A percentile compares a stretch with the other conserved stretches of the same genome.
phyloP scores from a whole-genome alignment of 31 red algal genomes.

The Asparagopsis taxiformis region DNA sequence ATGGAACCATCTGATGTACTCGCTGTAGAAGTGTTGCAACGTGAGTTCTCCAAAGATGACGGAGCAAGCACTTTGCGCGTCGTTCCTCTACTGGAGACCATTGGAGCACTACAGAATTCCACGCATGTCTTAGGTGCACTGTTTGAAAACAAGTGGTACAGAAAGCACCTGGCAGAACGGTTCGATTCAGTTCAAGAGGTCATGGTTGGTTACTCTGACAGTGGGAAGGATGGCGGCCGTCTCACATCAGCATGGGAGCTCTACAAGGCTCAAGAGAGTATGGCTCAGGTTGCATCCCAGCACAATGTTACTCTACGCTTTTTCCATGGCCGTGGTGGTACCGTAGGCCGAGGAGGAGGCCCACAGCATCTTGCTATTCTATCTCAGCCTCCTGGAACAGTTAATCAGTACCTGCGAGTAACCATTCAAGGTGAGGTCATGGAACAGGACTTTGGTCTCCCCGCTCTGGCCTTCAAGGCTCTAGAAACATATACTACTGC shows the following conservation, averaged over 20 bases:
- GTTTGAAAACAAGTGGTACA: conserved; percentile 22
- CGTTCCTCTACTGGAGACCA: conserved; percentile 66
- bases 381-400: conserved; percentile 69
- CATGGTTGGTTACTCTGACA: conserved; percentile 91
- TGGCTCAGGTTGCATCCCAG: conserved; percentile 37
- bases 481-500: conserved; percentile 34
- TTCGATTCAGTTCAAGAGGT: conserved; percentile 55
- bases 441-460: conserved; percentile 64
- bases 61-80: not conserved
- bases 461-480: conserved; percentile 38
- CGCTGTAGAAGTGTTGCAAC: conserved; percentile 60
- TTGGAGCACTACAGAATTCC: conserved; percentile 37
- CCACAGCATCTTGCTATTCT: conserved; percentile 60
- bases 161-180: conserved; percentile 15
- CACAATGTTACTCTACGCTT: conserved; percentile 41
- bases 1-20: conserved; percentile 61
- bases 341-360: conserved; percentile 65
- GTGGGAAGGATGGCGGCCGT: conserved; percentile 77
- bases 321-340: conserved; percentile 81
- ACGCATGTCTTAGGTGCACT: conserved; percentile 4
- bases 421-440: conserved; percentile 86
- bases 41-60: conserved; percentile 22
- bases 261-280: conserved; percentile 54
- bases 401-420: conserved; percentile 69
- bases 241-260: conserved; percentile 72